Conservation (phyloP, 306 rosid species). For the Pyrus bretschneideri region DNA sequence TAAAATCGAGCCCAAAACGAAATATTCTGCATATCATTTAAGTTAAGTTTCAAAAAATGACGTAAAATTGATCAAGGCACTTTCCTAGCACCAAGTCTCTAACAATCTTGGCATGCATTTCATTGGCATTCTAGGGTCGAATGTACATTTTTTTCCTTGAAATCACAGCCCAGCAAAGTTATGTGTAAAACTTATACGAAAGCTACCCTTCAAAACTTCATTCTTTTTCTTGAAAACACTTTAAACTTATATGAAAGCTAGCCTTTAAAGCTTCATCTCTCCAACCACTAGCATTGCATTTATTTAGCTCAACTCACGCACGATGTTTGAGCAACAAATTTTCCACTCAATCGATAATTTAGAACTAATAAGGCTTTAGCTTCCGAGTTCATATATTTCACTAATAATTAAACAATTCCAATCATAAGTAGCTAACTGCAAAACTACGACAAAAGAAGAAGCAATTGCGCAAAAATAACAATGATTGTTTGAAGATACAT, state of each 20-base stretch:
- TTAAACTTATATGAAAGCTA: background rate
- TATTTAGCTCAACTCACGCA: background rate
- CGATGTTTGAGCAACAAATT: background rate
- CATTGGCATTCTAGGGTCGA: background rate
- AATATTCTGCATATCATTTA: background rate
- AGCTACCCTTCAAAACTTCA: background rate
- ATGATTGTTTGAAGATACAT: constrained; percentile 17
- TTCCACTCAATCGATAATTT: no score
- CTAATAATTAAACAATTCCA: background rate
- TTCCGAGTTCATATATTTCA: background rate
- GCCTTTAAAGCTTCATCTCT: background rate
- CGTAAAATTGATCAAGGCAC: background rate
- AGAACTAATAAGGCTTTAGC: background rate
- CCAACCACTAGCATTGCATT: background rate
- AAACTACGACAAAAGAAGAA: background rate
- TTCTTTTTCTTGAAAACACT: background rate
- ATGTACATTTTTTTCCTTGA: background rate
- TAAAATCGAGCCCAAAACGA: background rate
- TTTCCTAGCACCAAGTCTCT: background rate
- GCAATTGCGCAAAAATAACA: background rate
- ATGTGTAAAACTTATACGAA: background rate
- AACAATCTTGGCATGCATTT: background rate
- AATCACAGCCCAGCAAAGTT: background rate
- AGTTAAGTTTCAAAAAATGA: background rate
- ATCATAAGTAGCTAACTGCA: background rate